Evolutionary conservation across 1,284 basidiomycete species (phyloP).

Genomic region (Cutaneotrichosporon dermatis): DNA sequence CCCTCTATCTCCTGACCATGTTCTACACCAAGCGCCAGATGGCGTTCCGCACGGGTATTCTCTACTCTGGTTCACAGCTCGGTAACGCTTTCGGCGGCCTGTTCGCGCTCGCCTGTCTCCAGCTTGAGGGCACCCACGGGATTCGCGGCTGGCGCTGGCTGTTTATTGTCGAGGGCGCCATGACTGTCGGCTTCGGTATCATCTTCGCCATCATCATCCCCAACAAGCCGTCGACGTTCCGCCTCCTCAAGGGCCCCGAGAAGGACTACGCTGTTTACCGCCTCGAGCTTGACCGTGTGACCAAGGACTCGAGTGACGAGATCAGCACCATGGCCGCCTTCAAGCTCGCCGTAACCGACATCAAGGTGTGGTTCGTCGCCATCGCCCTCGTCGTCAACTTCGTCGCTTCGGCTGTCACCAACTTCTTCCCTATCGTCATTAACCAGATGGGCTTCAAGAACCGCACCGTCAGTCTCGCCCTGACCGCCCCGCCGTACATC

Average conservation of each 20-base stretch:
- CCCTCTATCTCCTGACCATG: conserved; percentile 33
- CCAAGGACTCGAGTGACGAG: conserved; percentile 33
- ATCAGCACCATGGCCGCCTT: conserved; percentile 26
- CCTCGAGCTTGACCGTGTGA: conserved; percentile 35
- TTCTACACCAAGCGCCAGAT: conserved; percentile 43
- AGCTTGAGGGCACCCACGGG: conserved; percentile 33
- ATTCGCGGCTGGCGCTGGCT: conserved; percentile 41
- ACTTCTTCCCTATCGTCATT: conserved; percentile 46
- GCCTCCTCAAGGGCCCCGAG: conserved; percentile 35
- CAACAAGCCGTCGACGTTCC: conserved; percentile 33
- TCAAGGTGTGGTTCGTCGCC: conserved; percentile 39
- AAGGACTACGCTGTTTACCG: conserved; percentile 36
- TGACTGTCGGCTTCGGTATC: conserved; percentile 32
- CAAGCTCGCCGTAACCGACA: conserved; percentile 34
- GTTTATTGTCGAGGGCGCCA: conserved; percentile 32
- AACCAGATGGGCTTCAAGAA: conserved; percentile 35
- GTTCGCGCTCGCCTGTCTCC: conserved; percentile 28
- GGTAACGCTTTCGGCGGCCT: conserved; percentile 43
- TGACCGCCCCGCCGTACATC: conserved; percentile 45
- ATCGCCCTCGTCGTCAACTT: conserved; percentile 20
- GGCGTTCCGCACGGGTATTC: conserved; percentile 28
- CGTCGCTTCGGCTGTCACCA: conserved; percentile 42
- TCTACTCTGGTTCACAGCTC: conserved; percentile 40
- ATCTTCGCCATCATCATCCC: conserved; percentile 38
- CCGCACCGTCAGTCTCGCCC: conserved; percentile 42